Evolutionary conservation across 78 protist genomes (phyloP).

Genomic region (Dictyostelium intermedium): DNA sequence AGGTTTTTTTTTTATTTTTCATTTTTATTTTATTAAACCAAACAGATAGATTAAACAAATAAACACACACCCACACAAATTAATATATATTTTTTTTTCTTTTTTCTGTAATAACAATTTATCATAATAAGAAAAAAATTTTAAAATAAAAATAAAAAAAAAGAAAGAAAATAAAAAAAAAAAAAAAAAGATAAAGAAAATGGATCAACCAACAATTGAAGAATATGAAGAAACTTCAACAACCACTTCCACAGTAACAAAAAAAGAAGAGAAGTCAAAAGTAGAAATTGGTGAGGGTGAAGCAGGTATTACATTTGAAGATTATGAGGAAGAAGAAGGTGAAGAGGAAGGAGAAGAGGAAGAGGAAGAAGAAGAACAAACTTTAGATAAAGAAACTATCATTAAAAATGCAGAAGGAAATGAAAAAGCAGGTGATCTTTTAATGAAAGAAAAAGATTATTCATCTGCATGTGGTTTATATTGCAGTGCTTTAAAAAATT

Average conservation of each 20-base stretch:
- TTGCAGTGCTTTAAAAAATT: slow-evolving; percentile 12
- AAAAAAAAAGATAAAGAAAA: neutral
- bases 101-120: neutral
- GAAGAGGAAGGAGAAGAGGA: neutral
- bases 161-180: neutral
- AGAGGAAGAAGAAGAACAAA: neutral
- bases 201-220: slow-evolving; percentile 33
- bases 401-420: slow-evolving; percentile 32
- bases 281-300: neutral
- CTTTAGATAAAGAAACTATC: neutral
- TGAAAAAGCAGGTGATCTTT: slow-evolving; percentile 18
- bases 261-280: neutral
- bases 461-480: slow-evolving; percentile 3
- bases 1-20: neutral
- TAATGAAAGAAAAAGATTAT: slow-evolving; percentile 37
- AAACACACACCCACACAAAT: neutral
- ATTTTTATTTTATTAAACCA: neutral
- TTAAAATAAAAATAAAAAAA: neutral
- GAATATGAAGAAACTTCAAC: neutral
- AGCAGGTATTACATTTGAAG: neutral
- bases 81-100: neutral
- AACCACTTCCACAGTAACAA: neutral
- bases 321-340: neutral
- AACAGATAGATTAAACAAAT: neutral
- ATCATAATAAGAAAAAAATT: neutral